Percentiles rank a stretch among this genome's conserved stretches.
These are phyloP conservation scores for Tanacetum coccineum DNA, from an alignment of 129 eudicot genomes.

Conservation along the genomic window DNA sequence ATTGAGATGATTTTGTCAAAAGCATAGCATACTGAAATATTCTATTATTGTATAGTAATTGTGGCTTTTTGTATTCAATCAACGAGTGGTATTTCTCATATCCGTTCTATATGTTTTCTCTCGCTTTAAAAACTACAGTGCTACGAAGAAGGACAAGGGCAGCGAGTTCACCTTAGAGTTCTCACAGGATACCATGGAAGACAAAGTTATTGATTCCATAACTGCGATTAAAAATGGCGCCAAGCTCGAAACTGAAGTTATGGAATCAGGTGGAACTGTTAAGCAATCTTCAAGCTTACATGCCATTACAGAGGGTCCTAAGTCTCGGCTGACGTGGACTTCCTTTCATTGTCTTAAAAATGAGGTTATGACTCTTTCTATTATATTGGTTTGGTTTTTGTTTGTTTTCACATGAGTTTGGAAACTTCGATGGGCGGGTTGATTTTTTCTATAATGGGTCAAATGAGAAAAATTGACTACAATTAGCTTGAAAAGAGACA, in stretches of 20 bases:
- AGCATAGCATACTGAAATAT: too few relatives aligned
- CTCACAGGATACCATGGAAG: slow-evolving; percentile 68
- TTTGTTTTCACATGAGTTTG: background rate
- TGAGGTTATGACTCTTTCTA: slow-evolving; percentile 71
- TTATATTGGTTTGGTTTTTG: too few relatives aligned
- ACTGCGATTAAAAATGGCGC: slow-evolving; percentile 41
- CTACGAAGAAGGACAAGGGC: slow-evolving; percentile 36
- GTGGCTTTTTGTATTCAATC: background rate
- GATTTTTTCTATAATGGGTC: too few relatives aligned
- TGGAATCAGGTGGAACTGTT: too few relatives aligned
- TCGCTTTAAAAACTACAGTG: slow-evolving; percentile 43
- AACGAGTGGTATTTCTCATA: background rate
- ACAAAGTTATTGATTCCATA: slow-evolving; percentile 59
- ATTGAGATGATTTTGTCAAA: too few relatives aligned
- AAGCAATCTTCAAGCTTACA: slow-evolving; percentile 64
- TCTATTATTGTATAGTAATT: too few relatives aligned
- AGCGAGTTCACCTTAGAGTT: slow-evolving; percentile 41
- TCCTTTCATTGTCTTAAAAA: slow-evolving; percentile 71
- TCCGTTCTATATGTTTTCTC: background rate
- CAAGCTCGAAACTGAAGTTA: too few relatives aligned
- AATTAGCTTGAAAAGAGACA: too few relatives aligned
- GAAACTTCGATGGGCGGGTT: too few relatives aligned
- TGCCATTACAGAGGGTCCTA: slow-evolving; percentile 83
- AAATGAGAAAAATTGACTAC: too few relatives aligned
- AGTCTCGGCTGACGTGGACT: slow-evolving; percentile 65